Conservation (phyloP, 1,284 basidiomycete genomes). For the Ustilago lituana region DNA sequence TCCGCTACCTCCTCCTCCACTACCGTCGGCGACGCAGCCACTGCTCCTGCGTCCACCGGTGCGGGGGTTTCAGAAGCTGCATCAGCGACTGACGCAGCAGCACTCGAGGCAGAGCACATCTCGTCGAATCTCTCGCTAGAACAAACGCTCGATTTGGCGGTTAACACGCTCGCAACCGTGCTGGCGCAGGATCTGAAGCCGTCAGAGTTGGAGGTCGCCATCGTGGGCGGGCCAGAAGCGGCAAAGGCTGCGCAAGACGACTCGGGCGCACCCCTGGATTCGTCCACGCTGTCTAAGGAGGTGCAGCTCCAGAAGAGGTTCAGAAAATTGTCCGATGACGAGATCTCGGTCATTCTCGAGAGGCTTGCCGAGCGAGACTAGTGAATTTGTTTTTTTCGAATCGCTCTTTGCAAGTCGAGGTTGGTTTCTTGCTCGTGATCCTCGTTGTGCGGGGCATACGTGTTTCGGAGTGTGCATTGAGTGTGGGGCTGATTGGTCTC, state of each 20-base stretch:
- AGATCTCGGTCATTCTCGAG: conserved; percentile 61
- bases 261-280: conserved; percentile 20
- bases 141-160: conserved; percentile 78
- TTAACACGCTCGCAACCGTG: conserved; percentile 92
- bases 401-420: too few relatives aligned
- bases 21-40: conserved; percentile 4
- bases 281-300: conserved; percentile 32
- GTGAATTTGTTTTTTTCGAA: background rate
- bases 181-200: conserved; percentile 91
- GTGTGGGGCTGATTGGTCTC: too few relatives aligned
- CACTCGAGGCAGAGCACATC: conserved; percentile 48
- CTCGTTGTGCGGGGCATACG: too few relatives aligned
- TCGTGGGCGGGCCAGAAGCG: conserved; percentile 65
- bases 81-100: conserved; percentile 20
- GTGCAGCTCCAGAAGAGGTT: conserved; percentile 56
- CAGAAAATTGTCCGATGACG: conserved; percentile 56
- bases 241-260: conserved; percentile 16
- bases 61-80: too few relatives aligned
- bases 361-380: conserved; percentile 64
- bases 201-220: conserved; percentile 71
- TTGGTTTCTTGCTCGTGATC: too few relatives aligned
- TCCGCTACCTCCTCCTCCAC: conserved; percentile 25
- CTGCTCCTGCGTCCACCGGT: too few relatives aligned
- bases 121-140: conserved; percentile 49
- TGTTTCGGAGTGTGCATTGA: too few relatives aligned